Evolutionary conservation across 2,329 filamentous ascomycete genomes (phyloP).

Genomic region (Paecilomyces niveus): DNA sequence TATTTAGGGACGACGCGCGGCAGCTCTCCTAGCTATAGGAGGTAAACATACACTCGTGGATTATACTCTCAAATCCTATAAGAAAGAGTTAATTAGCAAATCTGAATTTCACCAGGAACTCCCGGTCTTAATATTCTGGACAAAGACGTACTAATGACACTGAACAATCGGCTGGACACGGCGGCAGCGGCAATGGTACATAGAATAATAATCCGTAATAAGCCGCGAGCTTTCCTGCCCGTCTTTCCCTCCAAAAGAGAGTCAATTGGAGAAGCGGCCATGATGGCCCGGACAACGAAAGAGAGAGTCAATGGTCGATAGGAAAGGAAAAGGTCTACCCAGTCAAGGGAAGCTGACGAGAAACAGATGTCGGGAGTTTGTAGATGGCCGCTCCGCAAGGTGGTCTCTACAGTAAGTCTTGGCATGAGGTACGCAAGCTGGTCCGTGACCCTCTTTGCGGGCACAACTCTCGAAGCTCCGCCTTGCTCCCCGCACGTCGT

Average conservation of each 20-base stretch:
- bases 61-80: slow-evolving; percentile 93
- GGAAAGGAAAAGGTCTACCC: slow-evolving; percentile 18
- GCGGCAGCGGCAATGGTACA: slow-evolving; percentile 84
- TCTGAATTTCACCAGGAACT: slow-evolving; percentile 19
- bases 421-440: slow-evolving; percentile 17
- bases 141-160: slow-evolving; percentile 76
- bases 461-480: slow-evolving; percentile 19
- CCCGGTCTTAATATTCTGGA: slow-evolving; percentile 3
- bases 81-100: slow-evolving; percentile 8
- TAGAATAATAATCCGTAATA: slow-evolving; percentile 86
- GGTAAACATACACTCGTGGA: slow-evolving; percentile 84
- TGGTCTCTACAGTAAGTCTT: slow-evolving; percentile 36
- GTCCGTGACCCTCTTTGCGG: slow-evolving; percentile 7
- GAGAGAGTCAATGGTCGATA: slow-evolving; percentile 21
- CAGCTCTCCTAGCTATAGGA: background rate
- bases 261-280: slow-evolving; percentile 42
- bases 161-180: slow-evolving; percentile 90
- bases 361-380: slow-evolving; percentile 11
- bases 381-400: slow-evolving; percentile 30
- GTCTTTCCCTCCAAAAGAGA: slow-evolving; percentile 69
- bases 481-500: slow-evolving; percentile 23
- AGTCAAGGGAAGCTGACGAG: slow-evolving; percentile 8
- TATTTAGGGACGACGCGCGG: slow-evolving; percentile 1
- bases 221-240: slow-evolving; percentile 71
- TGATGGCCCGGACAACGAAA: slow-evolving; percentile 31